phyloP scores from a whole-genome alignment of 139 green algal genomes.

The Asterochloris sp. region DNA sequence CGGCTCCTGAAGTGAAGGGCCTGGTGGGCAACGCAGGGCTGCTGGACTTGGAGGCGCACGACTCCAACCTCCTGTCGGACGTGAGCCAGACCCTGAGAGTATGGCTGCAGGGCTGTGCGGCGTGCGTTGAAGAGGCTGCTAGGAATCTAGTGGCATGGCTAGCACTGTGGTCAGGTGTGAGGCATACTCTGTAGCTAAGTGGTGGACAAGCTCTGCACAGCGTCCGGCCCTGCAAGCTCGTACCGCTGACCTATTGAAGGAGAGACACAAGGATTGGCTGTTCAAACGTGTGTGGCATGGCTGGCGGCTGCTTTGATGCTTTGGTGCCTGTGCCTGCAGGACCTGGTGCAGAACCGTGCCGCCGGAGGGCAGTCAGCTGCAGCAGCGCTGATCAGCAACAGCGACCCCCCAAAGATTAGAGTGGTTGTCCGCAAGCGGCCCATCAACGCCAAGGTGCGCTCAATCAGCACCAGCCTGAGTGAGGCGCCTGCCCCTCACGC shows the following conservation, averaged over 20 bases:
- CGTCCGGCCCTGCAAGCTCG: too few relatives aligned
- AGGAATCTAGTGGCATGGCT: too few relatives aligned
- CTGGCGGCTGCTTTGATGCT: neutral
- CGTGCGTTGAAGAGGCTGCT: too few relatives aligned
- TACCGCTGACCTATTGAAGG: too few relatives aligned
- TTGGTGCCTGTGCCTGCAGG: neutral
- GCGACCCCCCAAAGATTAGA: slow-evolving; percentile 62
- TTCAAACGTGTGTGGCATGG: neutral
- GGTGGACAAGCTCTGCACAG: too few relatives aligned
- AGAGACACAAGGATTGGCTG: too few relatives aligned
- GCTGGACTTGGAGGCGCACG: slow-evolving; percentile 75
- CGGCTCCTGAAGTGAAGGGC: slow-evolving; percentile 7
- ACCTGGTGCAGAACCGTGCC: neutral
- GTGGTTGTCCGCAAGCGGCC: slow-evolving; percentile 95
- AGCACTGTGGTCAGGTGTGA: too few relatives aligned
- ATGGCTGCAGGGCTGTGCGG: neutral
- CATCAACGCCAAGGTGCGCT: slow-evolving; percentile 81
- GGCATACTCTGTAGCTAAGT: too few relatives aligned
- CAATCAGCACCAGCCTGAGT: neutral
- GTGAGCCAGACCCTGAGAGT: slow-evolving; percentile 18
- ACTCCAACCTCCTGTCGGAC: slow-evolving; percentile 53
- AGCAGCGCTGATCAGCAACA: slow-evolving; percentile 5
- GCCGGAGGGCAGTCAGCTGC: neutral
- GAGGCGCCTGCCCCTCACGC: neutral
- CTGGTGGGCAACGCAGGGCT: slow-evolving; percentile 36